Evolutionary conservation across 345 rosid species (phyloP), one percentile per base, ranked within the genome.

Genomic region (Hypericum androsaemum): DNA sequence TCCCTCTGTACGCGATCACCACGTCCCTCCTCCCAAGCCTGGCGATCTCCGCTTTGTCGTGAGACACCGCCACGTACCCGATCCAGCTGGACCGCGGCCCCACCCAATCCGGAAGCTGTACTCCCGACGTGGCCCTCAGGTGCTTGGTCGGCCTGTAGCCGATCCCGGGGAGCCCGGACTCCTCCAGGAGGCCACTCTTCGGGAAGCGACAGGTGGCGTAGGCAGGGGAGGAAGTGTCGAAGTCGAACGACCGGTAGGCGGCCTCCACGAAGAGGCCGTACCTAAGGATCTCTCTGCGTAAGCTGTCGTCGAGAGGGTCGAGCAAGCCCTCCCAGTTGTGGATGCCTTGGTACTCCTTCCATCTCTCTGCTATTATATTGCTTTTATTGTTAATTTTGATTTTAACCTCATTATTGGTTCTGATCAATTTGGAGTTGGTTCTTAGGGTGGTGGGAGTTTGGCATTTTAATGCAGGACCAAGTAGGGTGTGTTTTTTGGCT

Each of bases 321-420:
- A 67, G 66, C 41, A 67, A 37, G 40, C 71, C 71, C n/a, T 61
- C 56, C 71, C 71, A 67, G 42, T 67, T 57, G 10, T 52, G 45
- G 22, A 41, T 14, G 0, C 71, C 71, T 32, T 67, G 71, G 53
- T 67, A 62, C 42, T 67, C 67, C 59, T 6, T 52, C 71, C 71
- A 67, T 7, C 48, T 52, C 48, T 52, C 32, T 22, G 32, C 32
- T 22, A 22, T 22, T 22, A 22, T 22, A 22, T 22, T 22, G 32
- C 32, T 22, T 22, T 1, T 22, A 1, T 22, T 22, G 2, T 22
- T 22, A 1, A 1, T 22, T 22, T 4, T 22, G 4, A 4, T 22
- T 1, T 22, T 22, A 22, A 4, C n/a, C n/a, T n/a, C 1, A 22
- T 22, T 22, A 1, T 22, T 22, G 4, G 4, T 22, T 22, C 4